Percentiles rank a stretch among this genome's conserved stretches.
phyloP scores from a whole-genome alignment of 2,329 filamentous ascomycete genomes.

The Diplocarpon mali region DNA sequence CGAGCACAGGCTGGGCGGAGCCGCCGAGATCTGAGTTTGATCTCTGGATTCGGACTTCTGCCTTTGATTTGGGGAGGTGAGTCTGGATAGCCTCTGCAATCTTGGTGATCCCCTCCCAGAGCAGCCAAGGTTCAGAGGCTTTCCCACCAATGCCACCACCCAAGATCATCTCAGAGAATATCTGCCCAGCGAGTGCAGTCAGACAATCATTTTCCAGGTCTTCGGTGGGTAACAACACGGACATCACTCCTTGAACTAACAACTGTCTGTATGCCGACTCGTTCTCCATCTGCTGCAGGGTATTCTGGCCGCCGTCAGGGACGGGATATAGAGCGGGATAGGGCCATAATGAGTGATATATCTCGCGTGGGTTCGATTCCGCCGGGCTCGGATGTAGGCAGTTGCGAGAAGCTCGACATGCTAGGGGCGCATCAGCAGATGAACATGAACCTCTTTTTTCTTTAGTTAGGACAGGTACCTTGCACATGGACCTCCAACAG shows the following conservation, averaged over 20 bases:
- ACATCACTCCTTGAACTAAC: conserved; percentile 71
- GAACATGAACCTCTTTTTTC: conserved; percentile 12
- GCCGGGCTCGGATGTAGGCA: conserved; percentile 48
- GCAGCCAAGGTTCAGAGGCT: conserved; percentile 74
- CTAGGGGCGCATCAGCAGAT: conserved; percentile 33
- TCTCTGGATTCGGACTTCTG: conserved; percentile 22
- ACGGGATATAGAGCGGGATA: conserved; percentile 72
- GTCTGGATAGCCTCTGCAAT: conserved; percentile 39
- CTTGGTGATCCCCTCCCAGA: conserved; percentile 78
- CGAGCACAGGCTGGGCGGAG: conserved; percentile 7
- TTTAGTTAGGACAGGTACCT: conserved; percentile 46
- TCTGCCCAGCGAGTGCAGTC: conserved; percentile 71
- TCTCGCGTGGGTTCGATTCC: conserved; percentile 48
- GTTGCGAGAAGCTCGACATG: conserved; percentile 58
- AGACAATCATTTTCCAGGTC: conserved; percentile 83
- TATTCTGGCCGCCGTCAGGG: conserved; percentile 40
- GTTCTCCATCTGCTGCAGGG: conserved; percentile 56
- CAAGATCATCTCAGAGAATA: conserved; percentile 82
- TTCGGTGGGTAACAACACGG: conserved; percentile 80
- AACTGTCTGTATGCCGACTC: conserved; percentile 80
- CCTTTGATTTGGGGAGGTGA: conserved; percentile 25
- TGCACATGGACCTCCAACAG: conserved; percentile 69
- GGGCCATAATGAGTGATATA: conserved; percentile 78
- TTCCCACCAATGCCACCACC: conserved; percentile 72
- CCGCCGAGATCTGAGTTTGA: conserved; percentile 26